These are phyloP conservation scores for Athelia psychrophila DNA, from an alignment of 1,284 basidiomycete species.

Conservation along the genomic window DNA sequence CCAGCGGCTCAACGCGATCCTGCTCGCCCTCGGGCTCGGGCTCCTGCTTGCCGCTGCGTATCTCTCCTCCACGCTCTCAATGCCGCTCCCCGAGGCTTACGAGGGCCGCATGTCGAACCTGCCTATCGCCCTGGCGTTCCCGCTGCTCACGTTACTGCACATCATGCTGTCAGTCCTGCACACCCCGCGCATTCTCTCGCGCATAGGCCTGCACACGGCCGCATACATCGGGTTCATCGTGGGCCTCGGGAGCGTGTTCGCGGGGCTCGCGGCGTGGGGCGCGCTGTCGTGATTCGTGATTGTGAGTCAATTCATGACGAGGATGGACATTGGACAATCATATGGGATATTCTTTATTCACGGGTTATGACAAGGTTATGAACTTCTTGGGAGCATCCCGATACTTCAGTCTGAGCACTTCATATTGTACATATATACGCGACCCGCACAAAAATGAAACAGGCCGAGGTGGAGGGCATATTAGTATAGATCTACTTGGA, in stretches of 20 bases:
- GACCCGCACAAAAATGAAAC: too few species aligned
- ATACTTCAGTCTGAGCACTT: too few species aligned
- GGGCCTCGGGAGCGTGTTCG: slow-evolving; percentile 63
- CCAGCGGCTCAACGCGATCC: slow-evolving; percentile 67
- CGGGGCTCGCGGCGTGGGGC: slow-evolving; percentile 65
- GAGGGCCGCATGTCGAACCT: slow-evolving; percentile 25
- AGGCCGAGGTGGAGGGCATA: too few species aligned
- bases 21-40: slow-evolving; percentile 64
- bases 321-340: too few species aligned
- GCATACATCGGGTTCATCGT: slow-evolving; percentile 65
- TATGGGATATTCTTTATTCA: too few species aligned
- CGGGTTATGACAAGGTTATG: too few species aligned
- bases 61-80: slow-evolving; percentile 42
- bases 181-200: slow-evolving; percentile 57
- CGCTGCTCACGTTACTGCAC: slow-evolving; percentile 47
- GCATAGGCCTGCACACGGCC: slow-evolving; percentile 65
- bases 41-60: slow-evolving; percentile 65
- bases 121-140: slow-evolving; percentile 43
- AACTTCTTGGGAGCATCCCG: too few species aligned
- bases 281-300: slow-evolving; percentile 58
- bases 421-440: too few species aligned
- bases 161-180: slow-evolving; percentile 54
- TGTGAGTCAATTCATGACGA: too few species aligned
- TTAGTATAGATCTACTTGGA: too few species aligned
- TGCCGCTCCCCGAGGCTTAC: slow-evolving; percentile 18